Base-by-base conservation (phyloP, 176 grass and related monocot species). In the Cymbopogon citratus region DNA sequence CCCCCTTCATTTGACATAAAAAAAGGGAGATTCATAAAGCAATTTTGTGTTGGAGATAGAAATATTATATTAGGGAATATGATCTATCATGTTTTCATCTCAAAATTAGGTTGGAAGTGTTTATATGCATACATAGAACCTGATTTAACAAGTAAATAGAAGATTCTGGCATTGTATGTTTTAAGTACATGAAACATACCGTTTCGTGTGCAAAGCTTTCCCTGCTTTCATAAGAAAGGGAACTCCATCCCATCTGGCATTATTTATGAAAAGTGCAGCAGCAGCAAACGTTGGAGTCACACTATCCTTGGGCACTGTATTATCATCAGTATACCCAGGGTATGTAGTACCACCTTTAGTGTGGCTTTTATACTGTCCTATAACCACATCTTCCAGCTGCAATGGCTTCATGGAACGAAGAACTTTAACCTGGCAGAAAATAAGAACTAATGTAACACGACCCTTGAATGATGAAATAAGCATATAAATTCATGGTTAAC, bases 161-260 rank as follows among this genome's bases (percentile, higher is more conserved):
- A 43, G 2, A 31, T 34, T 72, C 33, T 44, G 6, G 64, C 21
- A 76, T 56, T 23, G 70, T 76, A 15, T 81, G 64, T 24, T 51
- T 60, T 3, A 89, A 25, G 3, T 56, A 64, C 26, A 70, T 75
- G n/a, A 23, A 15, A 81, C 86, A 40, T 86, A 94, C 94, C 90
- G 52, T 38, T 91, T 92, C 45, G 85, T 87, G 65, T 97, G 89
- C 78, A 98, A 90, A 38, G 92, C 95, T 94, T 98, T 98, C 10
- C 92, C 92, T 75, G 92, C 86, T 82, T 94, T 98, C 95, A 98
- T 94, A 51, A 98, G 95, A 87, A 98, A 98, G 23, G 95, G 95
- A 40, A 98, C 92, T 75, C 95, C 95, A 72, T 98, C 95, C 95
- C 95, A 98, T 78, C 95, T 92, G 36, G 92, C 92, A 23, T 98